Percentiles rank a stretch among this genome's conserved stretches.
Conservation (phyloP, 2,329 filamentous ascomycete genomes). For the Penicillium psychrosexuale region DNA sequence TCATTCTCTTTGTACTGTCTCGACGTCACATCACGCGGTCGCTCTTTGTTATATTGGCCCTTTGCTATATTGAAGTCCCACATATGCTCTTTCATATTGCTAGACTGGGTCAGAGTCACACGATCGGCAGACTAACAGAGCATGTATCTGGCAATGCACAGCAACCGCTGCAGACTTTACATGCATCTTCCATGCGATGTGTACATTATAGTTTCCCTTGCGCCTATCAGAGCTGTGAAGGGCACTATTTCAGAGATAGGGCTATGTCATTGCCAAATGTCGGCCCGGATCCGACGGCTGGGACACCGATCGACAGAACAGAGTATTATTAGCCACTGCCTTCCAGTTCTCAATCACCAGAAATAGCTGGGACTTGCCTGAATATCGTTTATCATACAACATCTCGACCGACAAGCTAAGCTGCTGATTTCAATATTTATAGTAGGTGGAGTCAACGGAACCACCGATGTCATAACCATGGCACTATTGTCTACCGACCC, state of each 20-base stretch:
- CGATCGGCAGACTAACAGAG: conserved; percentile 10
- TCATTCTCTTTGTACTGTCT: conserved; percentile 5
- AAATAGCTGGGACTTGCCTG: neutral
- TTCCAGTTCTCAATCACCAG: neutral
- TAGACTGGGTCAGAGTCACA: conserved; percentile 4
- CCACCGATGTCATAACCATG: conserved; percentile 17
- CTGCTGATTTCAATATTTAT: neutral
- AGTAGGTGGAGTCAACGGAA: conserved; percentile 8
- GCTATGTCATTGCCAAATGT: conserved; percentile 5
- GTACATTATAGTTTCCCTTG: conserved; percentile 7
- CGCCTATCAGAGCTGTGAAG: conserved; percentile 12
- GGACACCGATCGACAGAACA: neutral
- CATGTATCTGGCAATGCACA: neutral
- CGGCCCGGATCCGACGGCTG: neutral
- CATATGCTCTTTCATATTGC: conserved; percentile 13
- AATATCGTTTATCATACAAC: neutral
- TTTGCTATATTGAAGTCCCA: conserved; percentile 4
- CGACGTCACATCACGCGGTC: conserved; percentile 5
- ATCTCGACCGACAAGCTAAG: neutral
- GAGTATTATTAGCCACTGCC: neutral
- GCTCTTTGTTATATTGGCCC: neutral
- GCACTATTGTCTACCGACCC: neutral
- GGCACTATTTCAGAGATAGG: neutral
- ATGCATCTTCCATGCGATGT: conserved; percentile 12
- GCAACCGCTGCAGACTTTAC: neutral